phyloP scores from a whole-genome alignment of 129 eudicot species.

The Chrysanthemum seticuspe region DNA sequence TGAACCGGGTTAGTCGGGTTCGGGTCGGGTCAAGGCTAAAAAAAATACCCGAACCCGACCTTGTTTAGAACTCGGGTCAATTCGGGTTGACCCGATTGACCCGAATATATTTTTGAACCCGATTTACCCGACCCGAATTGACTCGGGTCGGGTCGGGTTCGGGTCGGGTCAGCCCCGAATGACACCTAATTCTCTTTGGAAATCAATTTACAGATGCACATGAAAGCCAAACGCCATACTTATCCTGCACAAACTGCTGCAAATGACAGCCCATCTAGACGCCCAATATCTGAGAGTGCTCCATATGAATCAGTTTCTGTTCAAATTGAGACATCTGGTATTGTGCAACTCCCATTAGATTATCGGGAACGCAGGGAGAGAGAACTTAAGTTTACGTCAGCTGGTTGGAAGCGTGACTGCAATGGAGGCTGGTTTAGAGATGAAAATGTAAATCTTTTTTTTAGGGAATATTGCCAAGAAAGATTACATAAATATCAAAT shows the following conservation, averaged over 20 bases:
- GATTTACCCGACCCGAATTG: no score
- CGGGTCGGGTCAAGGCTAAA: no score
- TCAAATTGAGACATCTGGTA: conserved; percentile 20
- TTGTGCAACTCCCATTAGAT: conserved; percentile 34
- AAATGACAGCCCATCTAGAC: conserved; percentile 16
- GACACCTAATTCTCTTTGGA: no score
- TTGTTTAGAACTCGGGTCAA: no score
- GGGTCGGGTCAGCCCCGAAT: no score
- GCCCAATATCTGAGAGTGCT: conserved; percentile 4
- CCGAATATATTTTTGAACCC: no score
- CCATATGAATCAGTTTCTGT: conserved; percentile 1
- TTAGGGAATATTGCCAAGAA: background rate
- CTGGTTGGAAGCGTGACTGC: conserved; percentile 82
- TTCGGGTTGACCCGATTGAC: no score
- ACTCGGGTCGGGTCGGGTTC: no score
- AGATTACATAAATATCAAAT: no score
- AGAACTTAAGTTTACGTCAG: conserved; percentile 69
- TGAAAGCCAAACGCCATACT: conserved; percentile 52
- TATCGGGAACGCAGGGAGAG: conserved; percentile 49
- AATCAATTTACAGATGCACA: conserved; percentile 48
- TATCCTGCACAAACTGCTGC: conserved; percentile 17
- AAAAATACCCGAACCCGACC: no score
- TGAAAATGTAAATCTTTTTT: conserved; percentile 65
- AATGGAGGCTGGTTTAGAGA: conserved; percentile 85
- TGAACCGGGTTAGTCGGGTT: no score